Evolutionary conservation across 352 stramenopile genomes (phyloP).

Genomic region (Phytophthora palmivora): DNA sequence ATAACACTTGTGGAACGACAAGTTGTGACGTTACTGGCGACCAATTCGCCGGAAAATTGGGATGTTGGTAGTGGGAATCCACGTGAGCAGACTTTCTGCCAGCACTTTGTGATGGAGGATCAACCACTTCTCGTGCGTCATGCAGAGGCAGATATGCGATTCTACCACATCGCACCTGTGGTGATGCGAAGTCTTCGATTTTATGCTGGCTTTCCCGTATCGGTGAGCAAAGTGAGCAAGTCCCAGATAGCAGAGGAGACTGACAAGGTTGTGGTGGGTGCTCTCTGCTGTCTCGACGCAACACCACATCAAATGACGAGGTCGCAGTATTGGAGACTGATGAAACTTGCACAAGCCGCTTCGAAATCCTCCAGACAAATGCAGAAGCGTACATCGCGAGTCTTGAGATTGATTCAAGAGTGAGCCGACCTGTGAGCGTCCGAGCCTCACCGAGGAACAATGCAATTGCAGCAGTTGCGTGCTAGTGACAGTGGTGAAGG

Average conservation of each 20-base stretch:
- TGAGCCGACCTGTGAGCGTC: neutral
- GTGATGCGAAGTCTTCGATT: slow-evolving; percentile 33
- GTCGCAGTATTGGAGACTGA: slow-evolving; percentile 46
- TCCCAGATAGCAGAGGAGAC: slow-evolving; percentile 9
- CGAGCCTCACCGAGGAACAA: neutral
- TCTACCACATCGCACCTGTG: slow-evolving; percentile 41
- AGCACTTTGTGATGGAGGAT: slow-evolving; percentile 52
- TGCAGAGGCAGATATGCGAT: slow-evolving; percentile 45
- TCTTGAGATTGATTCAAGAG: neutral
- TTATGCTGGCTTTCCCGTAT: slow-evolving; percentile 47
- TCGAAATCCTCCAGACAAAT: slow-evolving; percentile 32
- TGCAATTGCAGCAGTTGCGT: slow-evolving; percentile 10
- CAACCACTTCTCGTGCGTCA: slow-evolving; percentile 46
- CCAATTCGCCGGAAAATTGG: slow-evolving; percentile 31
- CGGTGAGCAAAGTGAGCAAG: slow-evolving; percentile 8
- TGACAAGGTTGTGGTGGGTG: slow-evolving; percentile 34
- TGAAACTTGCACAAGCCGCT: slow-evolving; percentile 37
- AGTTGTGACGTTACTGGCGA: slow-evolving; percentile 31
- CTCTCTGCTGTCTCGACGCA: slow-evolving; percentile 44
- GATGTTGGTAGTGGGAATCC: slow-evolving; percentile 37
- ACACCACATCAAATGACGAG: slow-evolving; percentile 38
- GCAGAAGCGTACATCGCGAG: slow-evolving; percentile 10
- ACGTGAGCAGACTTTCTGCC: slow-evolving; percentile 46
- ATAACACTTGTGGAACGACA: slow-evolving; percentile 41
- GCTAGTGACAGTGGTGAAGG: too few relatives aligned